Evolutionary conservation across 805 yeast genomes (phyloP), one percentile per base, ranked within the genome.

Genomic region (Dipodascus geniculatus): DNA sequence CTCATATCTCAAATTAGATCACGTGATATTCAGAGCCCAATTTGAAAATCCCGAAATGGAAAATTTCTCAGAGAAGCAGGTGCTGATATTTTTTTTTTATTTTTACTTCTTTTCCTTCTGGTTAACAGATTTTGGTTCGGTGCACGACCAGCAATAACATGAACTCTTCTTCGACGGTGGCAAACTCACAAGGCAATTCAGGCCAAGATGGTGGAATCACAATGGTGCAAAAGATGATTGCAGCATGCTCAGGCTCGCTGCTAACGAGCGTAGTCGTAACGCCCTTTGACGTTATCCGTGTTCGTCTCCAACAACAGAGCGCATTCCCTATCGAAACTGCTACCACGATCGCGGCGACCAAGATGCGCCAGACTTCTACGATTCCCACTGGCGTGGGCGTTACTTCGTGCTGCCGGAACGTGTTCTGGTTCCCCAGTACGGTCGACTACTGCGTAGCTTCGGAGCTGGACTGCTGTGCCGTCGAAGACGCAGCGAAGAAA

Each of bases 201-300:
- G n/a, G n/a, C n/a, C n/a, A n/a, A n/a, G n/a, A n/a, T n/a, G n/a
- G n/a, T n/a, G 48, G 52, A 2, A 60, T 64, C 48, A 59, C 65
- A 16, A 51, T 61, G 9, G 48, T 47, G 20, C 68, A 69, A 53
- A 60, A 65, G 48, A 67, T 68, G 60, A 55, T 68, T 23, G 68
- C 75, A 1, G 76, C 76, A 2, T 70, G 74, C 54, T 62, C 71
- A 3, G 76, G 76, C 42, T 68, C 76, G 23, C 53, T 72, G 20
- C 55, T 70, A 51, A 73, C 75, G 14, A 68, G 75, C 16, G 52
- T 71, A n/a, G 65, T 66, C 17, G 70, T 67, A 35, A 73, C 73
- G 33, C 76, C 76, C 11, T 68, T 72, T 49, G 76, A 72, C 53
- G 76, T 72, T 4, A 69, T 71, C 8, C 59, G 76, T 19, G 75